Evolutionary conservation across 2,329 filamentous ascomycete species (phyloP).

Genomic region (Phialemonium atrogriseum): DNA sequence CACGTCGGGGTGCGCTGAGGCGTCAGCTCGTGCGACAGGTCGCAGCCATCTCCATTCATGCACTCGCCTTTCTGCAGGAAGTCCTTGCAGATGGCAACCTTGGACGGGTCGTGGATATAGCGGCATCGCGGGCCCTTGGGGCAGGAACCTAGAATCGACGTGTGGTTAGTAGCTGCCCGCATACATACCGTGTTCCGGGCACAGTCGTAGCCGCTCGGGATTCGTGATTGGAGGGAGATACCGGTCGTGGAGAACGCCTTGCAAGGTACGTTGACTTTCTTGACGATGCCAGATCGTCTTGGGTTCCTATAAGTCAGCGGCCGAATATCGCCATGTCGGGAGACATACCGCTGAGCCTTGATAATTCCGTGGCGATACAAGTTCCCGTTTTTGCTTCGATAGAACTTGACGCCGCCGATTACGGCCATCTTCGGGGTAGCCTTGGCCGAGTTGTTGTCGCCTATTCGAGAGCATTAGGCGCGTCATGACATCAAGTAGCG

Average conservation of each 20-base stretch:
- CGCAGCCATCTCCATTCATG: conserved; percentile 68
- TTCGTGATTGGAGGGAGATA: conserved; percentile 40
- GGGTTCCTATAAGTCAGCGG: conserved; percentile 27
- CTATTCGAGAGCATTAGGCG: conserved; percentile 27
- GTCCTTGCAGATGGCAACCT: conserved; percentile 84
- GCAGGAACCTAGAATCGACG: conserved; percentile 62
- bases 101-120: conserved; percentile 75
- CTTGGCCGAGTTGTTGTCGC: conserved; percentile 51
- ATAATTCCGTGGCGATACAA: conserved; percentile 70
- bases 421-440: conserved; percentile 66
- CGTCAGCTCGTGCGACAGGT: conserved; percentile 80
- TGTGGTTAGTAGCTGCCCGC: conserved; percentile 34
- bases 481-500: too few relatives aligned
- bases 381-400: conserved; percentile 82
- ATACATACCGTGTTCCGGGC: conserved; percentile 28
- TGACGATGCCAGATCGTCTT: conserved; percentile 45
- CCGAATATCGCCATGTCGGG: conserved; percentile 11
- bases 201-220: conserved; percentile 19
- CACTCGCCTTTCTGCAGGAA: conserved; percentile 76
- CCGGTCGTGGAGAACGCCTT: conserved; percentile 62
- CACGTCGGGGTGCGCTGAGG: conserved; percentile 82
- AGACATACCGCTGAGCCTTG: conserved; percentile 64
- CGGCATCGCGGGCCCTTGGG: conserved; percentile 71
- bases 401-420: conserved; percentile 72
- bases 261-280: conserved; percentile 67